These are phyloP conservation scores for Solanum chiquidenum DNA, from an alignment of 257 asterid genomes.

Conservation along the genomic window DNA sequence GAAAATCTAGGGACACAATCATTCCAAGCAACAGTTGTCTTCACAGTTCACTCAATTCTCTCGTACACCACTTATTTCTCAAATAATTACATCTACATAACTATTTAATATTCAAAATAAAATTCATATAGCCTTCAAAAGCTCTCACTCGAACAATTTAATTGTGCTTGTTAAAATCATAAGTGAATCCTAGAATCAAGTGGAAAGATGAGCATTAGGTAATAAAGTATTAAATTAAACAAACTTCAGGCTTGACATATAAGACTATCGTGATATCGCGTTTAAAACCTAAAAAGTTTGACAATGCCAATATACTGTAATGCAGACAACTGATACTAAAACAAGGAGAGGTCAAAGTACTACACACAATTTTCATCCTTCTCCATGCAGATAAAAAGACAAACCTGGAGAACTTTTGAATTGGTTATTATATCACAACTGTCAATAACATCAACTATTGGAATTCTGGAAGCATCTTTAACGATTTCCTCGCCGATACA, in stretches of 20 bases:
- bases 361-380: not conserved
- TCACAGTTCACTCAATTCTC: not conserved
- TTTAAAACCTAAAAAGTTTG: not conserved
- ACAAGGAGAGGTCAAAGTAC: not conserved
- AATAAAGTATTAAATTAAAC: not conserved
- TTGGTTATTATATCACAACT: slow-evolving; percentile 54
- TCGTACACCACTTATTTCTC: not conserved
- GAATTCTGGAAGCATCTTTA: slow-evolving; percentile 62
- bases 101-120: not conserved
- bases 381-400: not conserved
- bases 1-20: not conserved
- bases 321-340: not conserved
- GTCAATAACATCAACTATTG: slow-evolving; percentile 63
- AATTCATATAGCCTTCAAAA: not conserved
- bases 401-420: slow-evolving; percentile 74
- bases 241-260: not conserved
- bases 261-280: not conserved
- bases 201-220: not conserved
- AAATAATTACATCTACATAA: not conserved
- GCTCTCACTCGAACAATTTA: not conserved
- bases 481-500: slow-evolving; percentile 63
- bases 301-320: not conserved
- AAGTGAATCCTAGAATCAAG: not conserved
- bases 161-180: not conserved
- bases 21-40: not conserved